phyloP scores from a whole-genome alignment of 169 alveolate genomes.

The Plasmodium gonderi region DNA sequence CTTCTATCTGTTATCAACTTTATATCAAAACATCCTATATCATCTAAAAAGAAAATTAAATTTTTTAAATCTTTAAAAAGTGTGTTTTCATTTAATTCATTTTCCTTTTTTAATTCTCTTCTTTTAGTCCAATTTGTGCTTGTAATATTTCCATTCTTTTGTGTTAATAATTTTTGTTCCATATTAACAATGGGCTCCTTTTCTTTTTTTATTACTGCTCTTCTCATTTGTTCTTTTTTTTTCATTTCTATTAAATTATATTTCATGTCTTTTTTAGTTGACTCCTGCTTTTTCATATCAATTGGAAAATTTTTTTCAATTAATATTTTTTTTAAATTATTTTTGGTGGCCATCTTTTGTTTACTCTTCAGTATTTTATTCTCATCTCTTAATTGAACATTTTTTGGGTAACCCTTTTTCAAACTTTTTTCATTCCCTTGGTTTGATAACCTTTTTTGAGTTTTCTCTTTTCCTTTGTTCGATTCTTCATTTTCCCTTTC shows the following conservation, averaged over 20 bases:
- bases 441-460: neutral
- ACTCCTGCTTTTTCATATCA: neutral
- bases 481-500: neutral
- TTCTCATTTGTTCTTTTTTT: neutral
- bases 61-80: conserved; percentile 57
- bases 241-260: neutral
- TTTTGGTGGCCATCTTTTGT: neutral
- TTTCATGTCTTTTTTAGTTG: neutral
- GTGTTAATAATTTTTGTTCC: neutral
- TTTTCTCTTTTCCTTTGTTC: neutral
- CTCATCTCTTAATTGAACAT: neutral
- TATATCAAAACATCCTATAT: conserved; percentile 64
- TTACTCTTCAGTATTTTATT: neutral
- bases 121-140: neutral
- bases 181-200: neutral
- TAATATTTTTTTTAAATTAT: neutral
- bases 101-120: neutral
- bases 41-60: conserved; percentile 47
- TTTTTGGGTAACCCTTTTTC: neutral
- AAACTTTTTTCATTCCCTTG: neutral
- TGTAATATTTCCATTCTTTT: neutral
- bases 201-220: neutral
- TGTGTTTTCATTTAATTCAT: conserved; percentile 5
- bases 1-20: conserved; percentile 57
- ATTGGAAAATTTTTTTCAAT: neutral